phyloP scores from a whole-genome alignment of 805 yeast genomes.

The Naumovozyma dairenensis region DNA sequence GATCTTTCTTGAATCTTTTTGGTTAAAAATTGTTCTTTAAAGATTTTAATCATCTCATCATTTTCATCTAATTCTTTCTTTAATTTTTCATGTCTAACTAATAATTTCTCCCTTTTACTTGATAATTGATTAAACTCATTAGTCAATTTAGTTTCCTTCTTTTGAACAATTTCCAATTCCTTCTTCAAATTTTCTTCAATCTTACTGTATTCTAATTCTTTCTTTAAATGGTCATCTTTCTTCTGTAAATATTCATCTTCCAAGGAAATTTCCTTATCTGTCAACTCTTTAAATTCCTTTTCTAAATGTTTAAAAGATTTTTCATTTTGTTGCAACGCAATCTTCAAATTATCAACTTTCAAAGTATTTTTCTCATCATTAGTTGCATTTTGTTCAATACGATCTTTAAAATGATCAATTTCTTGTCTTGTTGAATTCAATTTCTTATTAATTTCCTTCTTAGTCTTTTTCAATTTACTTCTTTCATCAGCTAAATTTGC shows the following conservation, averaged over 20 bases:
- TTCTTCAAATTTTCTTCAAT: conserved; percentile 14
- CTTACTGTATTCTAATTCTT: conserved; percentile 26
- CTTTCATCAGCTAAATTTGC: conserved; percentile 50
- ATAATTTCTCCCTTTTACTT: conserved; percentile 17
- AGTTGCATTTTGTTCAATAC: conserved; percentile 38
- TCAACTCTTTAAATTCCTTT: conserved; percentile 9
- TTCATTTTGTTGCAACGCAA: conserved; percentile 31
- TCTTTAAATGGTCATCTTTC: conserved; percentile 29
- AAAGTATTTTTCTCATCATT: conserved; percentile 49
- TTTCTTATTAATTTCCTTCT: conserved; percentile 49
- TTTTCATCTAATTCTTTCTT: conserved; percentile 20
- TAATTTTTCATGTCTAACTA: conserved; percentile 15
- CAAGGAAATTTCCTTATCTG: conserved; percentile 14
- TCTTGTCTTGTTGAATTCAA: conserved; percentile 43
- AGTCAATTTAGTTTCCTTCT: conserved; percentile 9
- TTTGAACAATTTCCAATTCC: conserved; percentile 2
- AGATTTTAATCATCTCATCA: conserved; percentile 15
- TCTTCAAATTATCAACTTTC: conserved; percentile 42
- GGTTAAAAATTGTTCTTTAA: conserved; percentile 15
- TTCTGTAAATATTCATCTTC: conserved; percentile 31
- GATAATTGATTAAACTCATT: conserved; percentile 17
- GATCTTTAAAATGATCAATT: conserved; percentile 42
- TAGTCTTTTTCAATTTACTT: conserved; percentile 44
- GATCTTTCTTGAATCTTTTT: conserved; percentile 16
- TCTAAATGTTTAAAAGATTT: conserved; percentile 20